Conservation (phyloP, 805 yeast genomes). For the Metschnikowia matae region DNA sequence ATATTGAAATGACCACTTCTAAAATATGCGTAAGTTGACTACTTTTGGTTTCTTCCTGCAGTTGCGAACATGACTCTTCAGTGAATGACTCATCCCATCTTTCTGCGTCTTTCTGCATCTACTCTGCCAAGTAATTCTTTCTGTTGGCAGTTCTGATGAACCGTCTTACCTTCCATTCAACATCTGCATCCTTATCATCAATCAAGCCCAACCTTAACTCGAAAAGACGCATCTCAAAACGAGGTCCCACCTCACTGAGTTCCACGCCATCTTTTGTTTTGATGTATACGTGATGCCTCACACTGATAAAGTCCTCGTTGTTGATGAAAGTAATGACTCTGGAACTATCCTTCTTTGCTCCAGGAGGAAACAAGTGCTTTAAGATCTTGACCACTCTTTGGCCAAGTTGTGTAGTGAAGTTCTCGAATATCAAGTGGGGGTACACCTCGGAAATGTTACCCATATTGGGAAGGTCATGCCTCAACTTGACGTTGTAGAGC, state of each 20-base stretch:
- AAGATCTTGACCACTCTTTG: conserved; percentile 73
- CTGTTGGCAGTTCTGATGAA: conserved; percentile 94
- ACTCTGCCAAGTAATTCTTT: conserved; percentile 70
- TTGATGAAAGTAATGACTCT: conserved; percentile 92
- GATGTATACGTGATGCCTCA: conserved; percentile 92
- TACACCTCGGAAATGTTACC: conserved; percentile 89
- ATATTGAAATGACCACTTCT: neutral
- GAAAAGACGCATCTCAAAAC: conserved; percentile 93
- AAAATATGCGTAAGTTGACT: neutral
- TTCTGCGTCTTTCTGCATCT: neutral
- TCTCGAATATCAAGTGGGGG: conserved; percentile 92
- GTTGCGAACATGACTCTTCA: too few relatives aligned
- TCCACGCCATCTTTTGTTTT: conserved; percentile 86
- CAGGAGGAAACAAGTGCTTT: conserved; percentile 92
- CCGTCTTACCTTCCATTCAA: conserved; percentile 94
- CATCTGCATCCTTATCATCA: conserved; percentile 94
- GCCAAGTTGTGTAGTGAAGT: conserved; percentile 78
- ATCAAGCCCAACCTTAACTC: conserved; percentile 86
- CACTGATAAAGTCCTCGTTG: conserved; percentile 86
- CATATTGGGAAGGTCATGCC: conserved; percentile 84
- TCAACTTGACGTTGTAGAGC: conserved; percentile 85
- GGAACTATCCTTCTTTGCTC: conserved; percentile 85
- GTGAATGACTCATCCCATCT: too few relatives aligned
- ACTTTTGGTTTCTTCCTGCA: too few relatives aligned
- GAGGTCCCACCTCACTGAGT: conserved; percentile 95